Base-by-base conservation (phyloP, 176 grass and related monocot genomes). In the Carex cristatella region DNA sequence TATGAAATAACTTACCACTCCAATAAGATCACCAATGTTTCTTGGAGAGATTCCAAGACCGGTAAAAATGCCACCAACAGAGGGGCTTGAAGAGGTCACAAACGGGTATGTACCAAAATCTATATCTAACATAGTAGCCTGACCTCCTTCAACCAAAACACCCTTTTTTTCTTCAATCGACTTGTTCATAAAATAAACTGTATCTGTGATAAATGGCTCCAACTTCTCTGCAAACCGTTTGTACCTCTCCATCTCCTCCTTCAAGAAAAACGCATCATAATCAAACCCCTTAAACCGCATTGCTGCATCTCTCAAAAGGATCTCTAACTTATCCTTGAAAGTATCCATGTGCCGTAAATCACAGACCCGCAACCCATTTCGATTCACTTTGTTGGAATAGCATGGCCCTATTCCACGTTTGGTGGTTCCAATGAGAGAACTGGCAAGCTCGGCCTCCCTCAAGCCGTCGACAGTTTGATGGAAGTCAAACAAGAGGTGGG, bases 101-200 rank as follows among this genome's bases (percentile, higher is more conserved):
- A 94, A 98, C 1, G 93, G 96, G 79, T 98, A 98, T 30, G 96
- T 98, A 12, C 96, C 96, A 55, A 98, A 98, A 89, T 98, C 96
- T 86, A 98, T 86, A 79, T 98, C 96, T 86, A 98, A 84, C 96
- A 98, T 95, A 42, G 96, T 98, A 76, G 96, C 96, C 83, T 98
- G 96, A 81, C 96, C 93, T 72, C 96, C 93, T 95, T 98, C 96
- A 51, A 98, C 93, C 81, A 98, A 92, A 81, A 98, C 89, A 83
- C 93, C 94, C 91, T 94, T 98, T 27, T 92, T 92, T 40, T 98
- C 89, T 83, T 76, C 85, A 65, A 98, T 91, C 7, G 91, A 91
- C 56, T 95, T 80, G 28, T 95, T 95, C 54, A 98, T 84, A 79
- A 90, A 91, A 66, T 98, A 90, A 33, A 98, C 90, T 0, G 93